These are phyloP conservation scores for Colletotrichum sansevieriae DNA, from an alignment of 2,329 filamentous ascomycete genomes.

Conservation along the genomic window DNA sequence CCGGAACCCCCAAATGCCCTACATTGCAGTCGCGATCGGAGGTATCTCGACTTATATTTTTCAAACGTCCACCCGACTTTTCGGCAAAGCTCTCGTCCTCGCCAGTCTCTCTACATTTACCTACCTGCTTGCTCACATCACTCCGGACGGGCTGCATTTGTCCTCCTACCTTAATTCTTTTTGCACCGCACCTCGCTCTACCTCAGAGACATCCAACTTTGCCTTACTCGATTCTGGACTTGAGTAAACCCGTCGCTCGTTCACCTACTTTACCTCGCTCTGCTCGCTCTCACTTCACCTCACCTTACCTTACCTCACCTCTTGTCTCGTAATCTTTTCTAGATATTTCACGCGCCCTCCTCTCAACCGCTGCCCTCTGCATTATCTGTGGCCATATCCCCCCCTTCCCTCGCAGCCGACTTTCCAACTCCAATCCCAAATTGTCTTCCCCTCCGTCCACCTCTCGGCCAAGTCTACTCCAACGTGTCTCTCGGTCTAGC, in stretches of 20 bases:
- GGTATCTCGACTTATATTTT: conserved; percentile 12
- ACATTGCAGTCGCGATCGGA: background rate
- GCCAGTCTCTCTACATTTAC: background rate
- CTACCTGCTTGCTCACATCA: no score
- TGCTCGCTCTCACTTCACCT: background rate
- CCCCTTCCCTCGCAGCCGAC: background rate
- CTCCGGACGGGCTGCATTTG: background rate
- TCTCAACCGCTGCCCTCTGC: background rate
- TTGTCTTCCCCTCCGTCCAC: conserved; percentile 5
- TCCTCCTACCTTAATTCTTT: conserved; percentile 4
- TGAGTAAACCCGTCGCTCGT: conserved; percentile 5
- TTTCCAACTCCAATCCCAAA: conserved; percentile 5
- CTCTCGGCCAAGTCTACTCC: conserved; percentile 4
- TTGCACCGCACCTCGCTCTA: background rate
- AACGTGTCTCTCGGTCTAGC: conserved; percentile 29
- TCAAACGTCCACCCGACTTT: conserved; percentile 7
- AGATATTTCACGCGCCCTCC: background rate
- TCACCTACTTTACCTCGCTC: conserved; percentile 22
- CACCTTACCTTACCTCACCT: background rate
- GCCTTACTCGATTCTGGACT: conserved; percentile 9
- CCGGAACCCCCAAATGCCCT: background rate
- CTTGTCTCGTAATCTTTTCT: background rate
- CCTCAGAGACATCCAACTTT: background rate
- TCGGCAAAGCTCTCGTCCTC: background rate
- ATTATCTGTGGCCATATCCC: conserved; percentile 3